These are phyloP conservation scores for Diaporthe caulivora DNA, from an alignment of 2,329 filamentous ascomycete species.

Conservation along the genomic window DNA sequence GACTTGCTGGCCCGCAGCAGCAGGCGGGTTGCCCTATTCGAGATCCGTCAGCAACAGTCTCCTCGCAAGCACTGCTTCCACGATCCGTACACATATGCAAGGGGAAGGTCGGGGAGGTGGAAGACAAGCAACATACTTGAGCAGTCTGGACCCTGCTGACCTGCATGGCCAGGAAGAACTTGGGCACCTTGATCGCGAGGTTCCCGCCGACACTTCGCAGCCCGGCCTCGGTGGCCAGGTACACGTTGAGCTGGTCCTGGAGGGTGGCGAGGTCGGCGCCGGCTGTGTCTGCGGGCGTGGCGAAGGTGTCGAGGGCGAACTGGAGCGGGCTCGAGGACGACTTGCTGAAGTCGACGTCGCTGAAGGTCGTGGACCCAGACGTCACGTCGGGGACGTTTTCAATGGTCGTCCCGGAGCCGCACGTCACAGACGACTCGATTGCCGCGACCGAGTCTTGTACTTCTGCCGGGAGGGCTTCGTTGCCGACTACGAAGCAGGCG, in stretches of 20 bases:
- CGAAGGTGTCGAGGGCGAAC: conserved; percentile 67
- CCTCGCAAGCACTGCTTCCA: not conserved
- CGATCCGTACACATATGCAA: not conserved
- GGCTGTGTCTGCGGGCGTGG: conserved; percentile 62
- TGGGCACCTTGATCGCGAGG: conserved; percentile 71
- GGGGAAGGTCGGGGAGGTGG: not conserved
- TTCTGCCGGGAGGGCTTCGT: conserved; percentile 62
- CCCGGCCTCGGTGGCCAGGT: conserved; percentile 71
- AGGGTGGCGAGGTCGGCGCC: conserved; percentile 63
- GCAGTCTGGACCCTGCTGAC: conserved; percentile 70
- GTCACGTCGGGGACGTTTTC: conserved; percentile 68
- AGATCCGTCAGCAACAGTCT: not conserved
- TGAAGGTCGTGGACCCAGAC: conserved; percentile 63
- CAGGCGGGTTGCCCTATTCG: conserved; percentile 61
- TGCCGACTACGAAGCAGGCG: conserved; percentile 68
- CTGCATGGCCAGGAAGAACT: conserved; percentile 73
- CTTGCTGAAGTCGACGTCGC: conserved; percentile 66
- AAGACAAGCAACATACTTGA: conserved; percentile 42
- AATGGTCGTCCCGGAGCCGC: conserved; percentile 61
- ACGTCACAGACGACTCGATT: conserved; percentile 61
- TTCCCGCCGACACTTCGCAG: conserved; percentile 65
- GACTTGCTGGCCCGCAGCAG: conserved; percentile 60
- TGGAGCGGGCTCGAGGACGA: conserved; percentile 61
- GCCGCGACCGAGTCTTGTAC: conserved; percentile 56
- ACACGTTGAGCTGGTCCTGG: conserved; percentile 66